Percentiles rank a stretch among this genome's conserved stretches.
Evolutionary conservation across 2,329 filamentous ascomycete genomes (phyloP).

Genomic region (Xylariaceae sp.): DNA sequence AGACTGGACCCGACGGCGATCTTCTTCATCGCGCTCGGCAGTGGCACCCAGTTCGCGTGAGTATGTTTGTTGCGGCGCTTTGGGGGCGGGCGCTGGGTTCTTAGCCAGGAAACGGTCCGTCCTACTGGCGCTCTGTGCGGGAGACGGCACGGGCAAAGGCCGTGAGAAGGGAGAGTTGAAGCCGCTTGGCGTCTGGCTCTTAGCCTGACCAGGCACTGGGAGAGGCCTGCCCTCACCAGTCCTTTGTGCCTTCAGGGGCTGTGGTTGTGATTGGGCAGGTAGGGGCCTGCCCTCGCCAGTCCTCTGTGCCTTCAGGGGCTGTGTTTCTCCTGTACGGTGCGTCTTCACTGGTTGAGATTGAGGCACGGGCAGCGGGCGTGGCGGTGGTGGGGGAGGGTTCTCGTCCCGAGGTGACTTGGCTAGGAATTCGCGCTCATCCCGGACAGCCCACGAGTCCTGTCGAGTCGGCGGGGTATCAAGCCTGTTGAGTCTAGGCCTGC

Average conservation of each 20-base stretch:
- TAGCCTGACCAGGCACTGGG: slow-evolving; percentile 38
- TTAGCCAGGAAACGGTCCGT: slow-evolving; percentile 55
- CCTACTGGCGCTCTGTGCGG: slow-evolving; percentile 34
- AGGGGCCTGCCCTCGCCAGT: slow-evolving; percentile 34
- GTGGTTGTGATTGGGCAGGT: no score
- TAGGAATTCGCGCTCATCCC: slow-evolving; percentile 61
- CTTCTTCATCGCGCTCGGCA: slow-evolving; percentile 59
- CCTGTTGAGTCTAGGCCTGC: slow-evolving; percentile 28
- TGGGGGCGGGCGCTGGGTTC: slow-evolving; percentile 45
- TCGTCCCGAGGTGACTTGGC: slow-evolving; percentile 49
- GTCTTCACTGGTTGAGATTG: slow-evolving; percentile 25
- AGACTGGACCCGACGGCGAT: slow-evolving; percentile 53
- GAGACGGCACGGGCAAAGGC: slow-evolving; percentile 24
- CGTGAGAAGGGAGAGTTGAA: slow-evolving; percentile 16
- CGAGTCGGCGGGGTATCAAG: slow-evolving; percentile 43
- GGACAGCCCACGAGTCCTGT: slow-evolving; percentile 57
- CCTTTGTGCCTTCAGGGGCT: slow-evolving; percentile 32
- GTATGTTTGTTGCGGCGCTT: slow-evolving; percentile 44
- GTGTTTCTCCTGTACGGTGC: slow-evolving; percentile 22
- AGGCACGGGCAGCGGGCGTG: slow-evolving; percentile 40
- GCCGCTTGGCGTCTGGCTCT: slow-evolving; percentile 24
- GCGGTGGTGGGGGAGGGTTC: slow-evolving; percentile 27
- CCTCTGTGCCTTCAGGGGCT: slow-evolving; percentile 32
- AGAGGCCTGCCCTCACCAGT: slow-evolving; percentile 48
- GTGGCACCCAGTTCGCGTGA: slow-evolving; percentile 51